Percentiles rank a stretch among this genome's conserved stretches.
These are phyloP conservation scores for Allium cepa DNA, from an alignment of 106 monocot genomes.

Conservation along the genomic window DNA sequence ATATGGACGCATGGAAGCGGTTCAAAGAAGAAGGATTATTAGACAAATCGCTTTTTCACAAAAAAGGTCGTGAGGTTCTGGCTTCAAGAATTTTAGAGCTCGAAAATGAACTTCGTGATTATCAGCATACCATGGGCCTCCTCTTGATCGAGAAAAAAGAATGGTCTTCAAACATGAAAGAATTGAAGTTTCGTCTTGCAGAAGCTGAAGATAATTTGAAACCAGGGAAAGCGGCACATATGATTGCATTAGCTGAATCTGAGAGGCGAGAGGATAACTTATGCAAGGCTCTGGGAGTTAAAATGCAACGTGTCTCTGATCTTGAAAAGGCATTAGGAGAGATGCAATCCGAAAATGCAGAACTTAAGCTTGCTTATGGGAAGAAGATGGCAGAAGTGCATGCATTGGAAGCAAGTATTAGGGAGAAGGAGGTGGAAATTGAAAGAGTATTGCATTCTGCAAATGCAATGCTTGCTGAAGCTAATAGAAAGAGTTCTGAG, in stretches of 20 bases:
- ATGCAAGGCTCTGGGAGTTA: conserved; percentile 59
- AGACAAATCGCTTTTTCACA: conserved; percentile 50
- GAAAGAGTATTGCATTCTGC: conserved; percentile 56
- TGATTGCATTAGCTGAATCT: conserved; percentile 55
- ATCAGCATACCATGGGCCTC: conserved; percentile 91
- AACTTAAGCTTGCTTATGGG: conserved; percentile 63
- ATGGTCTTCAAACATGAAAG: conserved; percentile 52
- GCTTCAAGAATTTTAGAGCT: conserved; percentile 7
- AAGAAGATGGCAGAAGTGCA: conserved; percentile 63
- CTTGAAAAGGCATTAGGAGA: conserved; percentile 78
- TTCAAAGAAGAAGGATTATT: conserved; percentile 73
- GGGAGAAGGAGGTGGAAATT: conserved; percentile 66
- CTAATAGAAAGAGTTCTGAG: conserved; percentile 64
- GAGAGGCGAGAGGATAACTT: conserved; percentile 76
- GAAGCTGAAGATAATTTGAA: conserved; percentile 75
- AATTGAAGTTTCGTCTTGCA: conserved; percentile 24
- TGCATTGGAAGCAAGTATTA: conserved; percentile 51
- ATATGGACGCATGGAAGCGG: conserved; percentile 24
- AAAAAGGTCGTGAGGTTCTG: conserved; percentile 59
- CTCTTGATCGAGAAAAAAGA: conserved; percentile 93
- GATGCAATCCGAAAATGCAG: conserved; percentile 54
- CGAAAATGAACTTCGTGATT: conserved; percentile 52
- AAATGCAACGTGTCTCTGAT: conserved; percentile 81
- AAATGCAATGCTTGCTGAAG: conserved; percentile 82
- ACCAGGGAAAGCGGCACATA: conserved; percentile 59